Evolutionary conservation across 108 stramenopile genomes (phyloP), one percentile per base, ranked within the genome.

Genomic region (Stephanodiscus triporus): DNA sequence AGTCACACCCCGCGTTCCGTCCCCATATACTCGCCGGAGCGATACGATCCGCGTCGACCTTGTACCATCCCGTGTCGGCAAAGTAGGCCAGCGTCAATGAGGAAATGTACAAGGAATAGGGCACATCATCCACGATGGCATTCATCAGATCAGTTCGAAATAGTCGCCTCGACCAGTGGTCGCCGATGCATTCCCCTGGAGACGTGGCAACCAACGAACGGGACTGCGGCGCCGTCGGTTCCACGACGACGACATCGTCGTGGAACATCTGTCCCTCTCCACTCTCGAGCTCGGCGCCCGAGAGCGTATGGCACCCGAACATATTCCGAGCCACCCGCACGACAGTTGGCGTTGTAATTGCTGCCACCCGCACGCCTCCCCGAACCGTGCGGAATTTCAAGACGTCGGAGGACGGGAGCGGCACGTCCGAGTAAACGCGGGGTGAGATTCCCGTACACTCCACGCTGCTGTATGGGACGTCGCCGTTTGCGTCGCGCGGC

Each of bases 31-130:
- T 63, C 9, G 87, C 63, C 5, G 83, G 72, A 13, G 83, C 78
- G 22, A 90, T 80, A 17, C 86, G 69, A 42, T 86, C 78, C 23
- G 88, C 55, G 57, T 95, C 83, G 0, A 95, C 86, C 64, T 87
- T 86, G 69, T 95, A 95, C 93, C 93, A 95, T 16, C 93, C 93
- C 42, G 89, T 87, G 73, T 95, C 93, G 16, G 84, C 86, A 68
- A 95, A 91, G 65, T 88, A 89, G 1, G 93, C 91, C 60, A 95
- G 63, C 9, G 93, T 95, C 49, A 92, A 45, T 13, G 88, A 75
- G 6, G 93, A 95, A 60, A 95, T 81, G 47, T 75, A 70, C 30
- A 87, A 72, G 2, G 86, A 81, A 66, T 66, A 85, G 10, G 83
- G 65, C 2, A 86, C 73, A 10, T 90, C 88, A 24, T 91, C 90